Conservation (phyloP, 257 asterid species). For the Fraxinus quadrangulata region DNA sequence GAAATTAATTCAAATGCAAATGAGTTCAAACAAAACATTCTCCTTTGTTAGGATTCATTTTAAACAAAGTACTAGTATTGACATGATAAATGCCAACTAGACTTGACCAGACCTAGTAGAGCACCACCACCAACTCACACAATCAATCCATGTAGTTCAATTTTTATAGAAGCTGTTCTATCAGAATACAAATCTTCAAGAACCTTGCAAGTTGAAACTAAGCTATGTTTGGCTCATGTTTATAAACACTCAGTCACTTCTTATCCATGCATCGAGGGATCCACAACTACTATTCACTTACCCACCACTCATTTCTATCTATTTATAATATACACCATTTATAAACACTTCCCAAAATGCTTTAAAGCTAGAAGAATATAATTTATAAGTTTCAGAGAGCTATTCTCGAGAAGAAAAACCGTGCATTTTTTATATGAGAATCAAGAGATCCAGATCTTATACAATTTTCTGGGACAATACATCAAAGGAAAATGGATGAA, state of each 20-base stretch:
- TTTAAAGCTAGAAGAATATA: neutral
- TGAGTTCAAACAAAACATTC: neutral
- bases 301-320: no score
- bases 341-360: no score
- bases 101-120: neutral
- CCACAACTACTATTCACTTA: no score
- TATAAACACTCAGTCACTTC: no score
- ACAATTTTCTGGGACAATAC: neutral
- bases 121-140: neutral
- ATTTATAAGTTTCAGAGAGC: neutral
- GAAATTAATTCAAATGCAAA: slow-evolving; percentile 9
- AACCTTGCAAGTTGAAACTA: neutral
- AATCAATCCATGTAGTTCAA: slow-evolving; percentile 1
- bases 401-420: neutral
- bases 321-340: no score
- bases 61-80: neutral
- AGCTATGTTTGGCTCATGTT: no score
- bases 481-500: slow-evolving; percentile 1
- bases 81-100: neutral
- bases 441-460: neutral
- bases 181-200: neutral
- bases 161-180: slow-evolving; percentile 15
- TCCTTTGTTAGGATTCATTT: neutral
- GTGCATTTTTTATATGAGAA: neutral
- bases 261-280: no score